Percentiles rank a stretch among this genome's conserved stretches.
These are phyloP conservation scores for Flaveria ramosissima DNA, from an alignment of 129 eudicot species.

Conservation along the genomic window DNA sequence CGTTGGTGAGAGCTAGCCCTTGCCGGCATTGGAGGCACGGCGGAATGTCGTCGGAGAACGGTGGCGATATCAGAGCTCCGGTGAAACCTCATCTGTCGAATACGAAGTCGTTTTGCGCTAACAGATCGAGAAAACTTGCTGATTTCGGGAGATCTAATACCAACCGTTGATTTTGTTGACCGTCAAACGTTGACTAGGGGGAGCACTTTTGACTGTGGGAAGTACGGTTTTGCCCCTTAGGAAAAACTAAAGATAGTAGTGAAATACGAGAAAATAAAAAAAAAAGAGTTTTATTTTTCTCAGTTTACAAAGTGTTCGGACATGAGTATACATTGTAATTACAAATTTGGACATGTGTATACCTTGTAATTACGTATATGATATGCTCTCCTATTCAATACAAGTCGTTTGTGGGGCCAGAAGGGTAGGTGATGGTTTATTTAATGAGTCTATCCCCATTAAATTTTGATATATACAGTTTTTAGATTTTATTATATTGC, in stretches of 20 bases:
- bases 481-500: neutral
- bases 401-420: constrained; percentile 22
- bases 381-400: constrained; percentile 8
- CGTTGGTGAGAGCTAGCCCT: constrained; percentile 78
- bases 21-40: constrained; percentile 60
- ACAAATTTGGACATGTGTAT: constrained; percentile 31
- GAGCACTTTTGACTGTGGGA: constrained; percentile 16
- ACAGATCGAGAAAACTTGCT: constrained; percentile 77
- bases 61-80: constrained; percentile 51
- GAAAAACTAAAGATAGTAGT: too few relatives aligned
- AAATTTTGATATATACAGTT: neutral
- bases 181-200: constrained; percentile 37
- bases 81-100: constrained; percentile 51
- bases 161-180: constrained; percentile 44
- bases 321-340: constrained; percentile 35
- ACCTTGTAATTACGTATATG: constrained; percentile 28
- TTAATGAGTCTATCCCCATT: constrained; percentile 3
- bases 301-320: neutral
- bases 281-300: too few relatives aligned
- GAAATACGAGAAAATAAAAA: constrained; percentile 4
- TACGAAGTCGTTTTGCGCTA: constrained; percentile 64
- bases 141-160: constrained; percentile 65
- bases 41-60: constrained; percentile 43
- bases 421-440: constrained; percentile 21
- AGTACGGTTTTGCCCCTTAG: constrained; percentile 52